Percentiles rank a stretch among this genome's conserved stretches.
phyloP scores from a whole-genome alignment of 225 moss, liverwort and hornwort species.

The Antitrichia curtipendula region DNA sequence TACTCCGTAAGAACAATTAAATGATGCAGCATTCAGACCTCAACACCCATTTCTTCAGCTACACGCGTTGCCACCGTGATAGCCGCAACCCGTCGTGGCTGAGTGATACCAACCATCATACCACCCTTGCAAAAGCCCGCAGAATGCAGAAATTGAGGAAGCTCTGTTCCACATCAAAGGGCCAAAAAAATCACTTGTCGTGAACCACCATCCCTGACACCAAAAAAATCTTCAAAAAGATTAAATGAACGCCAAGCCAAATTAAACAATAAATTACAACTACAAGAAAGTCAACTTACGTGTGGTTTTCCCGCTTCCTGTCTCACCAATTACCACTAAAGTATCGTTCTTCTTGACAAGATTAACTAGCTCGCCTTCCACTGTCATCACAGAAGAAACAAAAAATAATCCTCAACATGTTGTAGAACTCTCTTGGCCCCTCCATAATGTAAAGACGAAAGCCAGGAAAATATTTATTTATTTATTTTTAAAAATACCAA shows the following conservation, averaged over 20 bases:
- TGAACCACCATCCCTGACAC: neutral
- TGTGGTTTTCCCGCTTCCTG: slow-evolving; percentile 97
- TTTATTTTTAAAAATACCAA: no score
- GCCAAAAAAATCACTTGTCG: neutral
- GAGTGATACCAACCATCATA: slow-evolving; percentile 74
- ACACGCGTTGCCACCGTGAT: slow-evolving; percentile 93
- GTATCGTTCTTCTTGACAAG: slow-evolving; percentile 71
- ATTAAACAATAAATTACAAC: neutral
- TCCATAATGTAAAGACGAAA: neutral
- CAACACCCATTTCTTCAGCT: slow-evolving; percentile 82
- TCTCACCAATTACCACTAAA: slow-evolving; percentile 84
- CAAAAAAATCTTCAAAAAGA: neutral
- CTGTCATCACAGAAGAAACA: slow-evolving; percentile 27
- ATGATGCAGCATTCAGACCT: slow-evolving; percentile 9
- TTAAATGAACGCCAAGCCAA: neutral
- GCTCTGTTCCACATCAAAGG: slow-evolving; percentile 17
- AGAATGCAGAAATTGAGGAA: slow-evolving; percentile 69
- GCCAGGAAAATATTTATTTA: no score
- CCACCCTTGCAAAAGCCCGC: slow-evolving; percentile 75
- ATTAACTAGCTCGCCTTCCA: slow-evolving; percentile 57
- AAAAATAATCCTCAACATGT: neutral
- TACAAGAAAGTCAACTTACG: slow-evolving; percentile 35
- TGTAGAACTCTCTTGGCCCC: neutral
- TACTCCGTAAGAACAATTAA: neutral
- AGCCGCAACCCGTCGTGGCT: slow-evolving; percentile 95